Base-by-base conservation (phyloP, 306 rosid genomes). In the Hylodesmum podocarpum region DNA sequence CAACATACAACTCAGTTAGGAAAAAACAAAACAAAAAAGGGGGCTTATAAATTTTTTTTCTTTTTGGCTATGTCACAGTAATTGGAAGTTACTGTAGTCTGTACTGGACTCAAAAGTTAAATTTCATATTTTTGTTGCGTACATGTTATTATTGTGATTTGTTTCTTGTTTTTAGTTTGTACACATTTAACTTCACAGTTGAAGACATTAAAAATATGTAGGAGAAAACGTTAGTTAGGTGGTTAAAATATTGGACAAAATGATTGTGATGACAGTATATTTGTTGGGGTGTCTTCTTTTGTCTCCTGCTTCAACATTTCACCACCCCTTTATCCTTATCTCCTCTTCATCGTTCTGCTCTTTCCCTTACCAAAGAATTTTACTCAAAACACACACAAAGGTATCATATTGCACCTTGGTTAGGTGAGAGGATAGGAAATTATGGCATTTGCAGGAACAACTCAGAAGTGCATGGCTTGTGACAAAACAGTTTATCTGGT, bases 391-490 rank as follows among this genome's bases (percentile, higher is more conserved):
- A 27, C 19, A 54, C 50, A 57, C 6, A 11, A 3, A 71, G 47
- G 22, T 24, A 74, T 72, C 69, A 63, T 33, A 41, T 57, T 64
- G 58, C 64, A 58, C 29, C 39, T 51, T 44, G 68, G 15, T 16
- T 7, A 64, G 75, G 15, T 33, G 6, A 54, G 81, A 31, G 47
- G 22, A 64, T 37, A 44, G 29, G 57, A 16, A 69, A 68, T 7
- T 4, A 88, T 90, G 97, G 97, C 97, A 58, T 92, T 92, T 87
- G 92, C 96, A 84, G 97, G 97, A 69, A 92, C 97, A 80, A 92
- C 96, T 75, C 97, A 92, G 89, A 92, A 92, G 54, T 92, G 97
- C 76, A 92, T 90, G 96, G 97, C 97, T 33, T 92, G 97, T 80
- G 97, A 90, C 73, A 92, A 90, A 78, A 92, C 97, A 0, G 96